Evolutionary conservation across 2,329 filamentous ascomycete species (phyloP).

Genomic region (Sclerotiophoma versabilis): DNA sequence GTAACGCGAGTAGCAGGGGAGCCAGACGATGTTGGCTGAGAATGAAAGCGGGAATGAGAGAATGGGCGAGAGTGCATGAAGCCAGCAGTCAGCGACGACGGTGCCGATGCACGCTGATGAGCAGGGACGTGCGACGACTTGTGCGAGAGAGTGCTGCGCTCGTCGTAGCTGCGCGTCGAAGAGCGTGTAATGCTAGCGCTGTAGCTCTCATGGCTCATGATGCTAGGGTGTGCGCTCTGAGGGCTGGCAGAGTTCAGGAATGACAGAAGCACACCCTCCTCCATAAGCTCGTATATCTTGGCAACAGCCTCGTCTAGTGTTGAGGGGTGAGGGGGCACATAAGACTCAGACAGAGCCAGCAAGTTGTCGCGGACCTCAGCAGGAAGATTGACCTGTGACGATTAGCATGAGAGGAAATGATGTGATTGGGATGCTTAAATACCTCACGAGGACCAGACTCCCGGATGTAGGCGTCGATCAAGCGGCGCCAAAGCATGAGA

Average conservation of each 20-base stretch:
- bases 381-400: slow-evolving; percentile 71
- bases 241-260: slow-evolving; percentile 77
- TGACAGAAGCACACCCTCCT: slow-evolving; percentile 90
- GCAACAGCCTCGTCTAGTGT: slow-evolving; percentile 81
- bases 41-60: slow-evolving; percentile 48
- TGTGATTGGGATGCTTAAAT: slow-evolving; percentile 9
- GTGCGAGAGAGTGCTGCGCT: slow-evolving; percentile 41
- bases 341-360: slow-evolving; percentile 66
- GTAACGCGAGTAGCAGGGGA: slow-evolving; percentile 37
- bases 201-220: slow-evolving; percentile 52
- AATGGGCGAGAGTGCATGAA: slow-evolving; percentile 48
- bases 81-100: slow-evolving; percentile 48
- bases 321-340: slow-evolving; percentile 74
- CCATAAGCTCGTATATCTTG: slow-evolving; percentile 96
- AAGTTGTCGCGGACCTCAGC: slow-evolving; percentile 83
- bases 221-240: slow-evolving; percentile 53
- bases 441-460: slow-evolving; percentile 49
- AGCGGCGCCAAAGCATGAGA: slow-evolving; percentile 81
- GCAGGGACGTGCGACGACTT: slow-evolving; percentile 40
- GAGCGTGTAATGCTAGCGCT: slow-evolving; percentile 48
- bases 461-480: slow-evolving; percentile 86
- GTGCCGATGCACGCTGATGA: slow-evolving; percentile 50
- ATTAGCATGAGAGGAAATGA: slow-evolving; percentile 27
- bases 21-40: slow-evolving; percentile 45
- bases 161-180: slow-evolving; percentile 52